Conservation (phyloP, 2,329 filamentous ascomycete genomes). For the Cytospora paraplurivora region DNA sequence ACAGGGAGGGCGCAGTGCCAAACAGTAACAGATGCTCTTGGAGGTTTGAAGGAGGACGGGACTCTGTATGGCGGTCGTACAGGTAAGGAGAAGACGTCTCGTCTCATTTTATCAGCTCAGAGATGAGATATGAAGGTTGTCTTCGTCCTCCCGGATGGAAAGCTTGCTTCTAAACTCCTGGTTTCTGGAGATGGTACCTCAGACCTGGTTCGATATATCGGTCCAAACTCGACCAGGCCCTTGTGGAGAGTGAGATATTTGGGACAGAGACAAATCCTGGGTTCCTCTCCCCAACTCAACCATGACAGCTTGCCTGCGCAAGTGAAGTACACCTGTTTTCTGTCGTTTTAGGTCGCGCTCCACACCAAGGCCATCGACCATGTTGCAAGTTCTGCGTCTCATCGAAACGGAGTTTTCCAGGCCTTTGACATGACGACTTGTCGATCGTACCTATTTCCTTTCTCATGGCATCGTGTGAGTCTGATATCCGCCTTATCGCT, state of each 20-base stretch:
- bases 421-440: not conserved
- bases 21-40: constrained; percentile 4
- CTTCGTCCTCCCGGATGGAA: not conserved
- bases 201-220: not conserved
- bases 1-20: constrained; percentile 3
- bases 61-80: not conserved
- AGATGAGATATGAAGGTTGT: not conserved
- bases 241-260: no score
- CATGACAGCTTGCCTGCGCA: not conserved
- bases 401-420: not conserved
- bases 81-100: not conserved
- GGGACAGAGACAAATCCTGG: no score
- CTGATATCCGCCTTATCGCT: not conserved
- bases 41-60: not conserved
- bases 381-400: not conserved
- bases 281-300: no score
- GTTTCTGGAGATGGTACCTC: not conserved
- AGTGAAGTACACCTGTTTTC: not conserved
- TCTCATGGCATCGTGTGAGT: not conserved
- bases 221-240: not conserved
- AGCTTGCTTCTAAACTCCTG: not conserved
- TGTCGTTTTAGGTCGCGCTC: not conserved
- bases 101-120: not conserved
- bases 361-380: not conserved
- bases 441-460: not conserved